Evolutionary conservation across 2,329 filamentous ascomycete genomes (phyloP), one percentile per base, ranked within the genome.

Genomic region (Chaetomiaceae sp.): DNA sequence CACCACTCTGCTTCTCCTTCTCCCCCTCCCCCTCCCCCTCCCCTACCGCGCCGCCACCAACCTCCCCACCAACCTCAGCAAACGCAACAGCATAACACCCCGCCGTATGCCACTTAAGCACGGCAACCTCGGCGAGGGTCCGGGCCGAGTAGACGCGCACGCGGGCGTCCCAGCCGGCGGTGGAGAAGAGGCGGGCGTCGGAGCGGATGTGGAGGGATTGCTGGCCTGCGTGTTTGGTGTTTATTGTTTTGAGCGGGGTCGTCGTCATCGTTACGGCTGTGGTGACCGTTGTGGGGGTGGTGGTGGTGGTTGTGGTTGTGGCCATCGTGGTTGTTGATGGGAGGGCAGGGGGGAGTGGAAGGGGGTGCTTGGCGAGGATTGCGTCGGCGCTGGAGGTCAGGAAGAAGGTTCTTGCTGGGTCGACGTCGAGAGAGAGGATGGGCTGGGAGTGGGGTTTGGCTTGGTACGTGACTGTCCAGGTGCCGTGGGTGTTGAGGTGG

Each of bases 21-120:
- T 10, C 12, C 17, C 23, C 21, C 7, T 3, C 41, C 8, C 16
- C 40, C 3, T 25, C 20, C 3, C 25, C 27, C 8, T 17, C 43
- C 38, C 31, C 30, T 42, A 17, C 23, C 44, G 25, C 39, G 50
- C 13, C 10, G 37, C 16, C 46, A 17, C 17, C 30, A 31, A 4
- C 19, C 17, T 5, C 3, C 13, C 6, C 30, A 3, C 6, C 42
- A 17, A 81, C 58, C 20, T 69, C 62, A 1, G 80, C 84, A 71
- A 97, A 95, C 0, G 82, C 84, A 16, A 88, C 78, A 3, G 88
- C 81, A 69, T 93, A 96, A 57, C 89, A 91, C 1, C 91, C 91
- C 27, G 87, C 85, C 59, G 86, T 83, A 68, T 97, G 93, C 92
- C 92, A 97, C 68, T 95, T 95, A 56, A 97, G 71, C 48, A 96